Evolutionary conservation across 1,284 basidiomycete species (phyloP).

Genomic region (Cystobasidiaceae sp.): DNA sequence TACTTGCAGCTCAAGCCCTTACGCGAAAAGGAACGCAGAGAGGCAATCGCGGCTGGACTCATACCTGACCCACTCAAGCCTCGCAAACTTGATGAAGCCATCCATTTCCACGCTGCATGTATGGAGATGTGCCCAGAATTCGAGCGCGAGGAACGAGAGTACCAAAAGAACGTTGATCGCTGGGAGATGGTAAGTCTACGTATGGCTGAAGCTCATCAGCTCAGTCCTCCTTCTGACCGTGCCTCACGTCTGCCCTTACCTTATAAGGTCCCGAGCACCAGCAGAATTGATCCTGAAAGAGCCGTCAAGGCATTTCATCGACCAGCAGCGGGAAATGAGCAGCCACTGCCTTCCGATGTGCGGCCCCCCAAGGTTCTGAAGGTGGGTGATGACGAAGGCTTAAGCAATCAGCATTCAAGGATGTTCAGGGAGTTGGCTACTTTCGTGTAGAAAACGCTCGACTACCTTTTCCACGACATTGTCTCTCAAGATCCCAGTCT

Average conservation of each 20-base stretch:
- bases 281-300: constrained; percentile 72
- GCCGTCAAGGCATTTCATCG: constrained; percentile 95
- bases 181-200: constrained; percentile 69
- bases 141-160: constrained; percentile 83
- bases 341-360: constrained; percentile 79
- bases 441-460: constrained; percentile 64
- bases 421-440: too few relatives aligned
- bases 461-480: constrained; percentile 85
- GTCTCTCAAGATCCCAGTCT: constrained; percentile 62
- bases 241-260: constrained; percentile 51
- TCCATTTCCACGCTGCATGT: constrained; percentile 85
- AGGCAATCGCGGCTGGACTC: constrained; percentile 73
- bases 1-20: constrained; percentile 50
- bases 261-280: constrained; percentile 45
- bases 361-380: constrained; percentile 79
- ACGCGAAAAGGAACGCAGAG: constrained; percentile 67
- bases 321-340: constrained; percentile 78
- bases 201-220: background rate
- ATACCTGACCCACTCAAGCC: constrained; percentile 77
- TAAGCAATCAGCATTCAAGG: background rate
- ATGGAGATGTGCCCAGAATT: constrained; percentile 90
- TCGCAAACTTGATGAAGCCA: constrained; percentile 76
- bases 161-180: constrained; percentile 79
- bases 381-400: constrained; percentile 53
- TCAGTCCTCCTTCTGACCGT: constrained; percentile 51